A percentile compares a stretch with the other conserved stretches of the same genome.
phyloP scores from a whole-genome alignment of 2,329 filamentous ascomycete species.

The Aureobasidium sp. region DNA sequence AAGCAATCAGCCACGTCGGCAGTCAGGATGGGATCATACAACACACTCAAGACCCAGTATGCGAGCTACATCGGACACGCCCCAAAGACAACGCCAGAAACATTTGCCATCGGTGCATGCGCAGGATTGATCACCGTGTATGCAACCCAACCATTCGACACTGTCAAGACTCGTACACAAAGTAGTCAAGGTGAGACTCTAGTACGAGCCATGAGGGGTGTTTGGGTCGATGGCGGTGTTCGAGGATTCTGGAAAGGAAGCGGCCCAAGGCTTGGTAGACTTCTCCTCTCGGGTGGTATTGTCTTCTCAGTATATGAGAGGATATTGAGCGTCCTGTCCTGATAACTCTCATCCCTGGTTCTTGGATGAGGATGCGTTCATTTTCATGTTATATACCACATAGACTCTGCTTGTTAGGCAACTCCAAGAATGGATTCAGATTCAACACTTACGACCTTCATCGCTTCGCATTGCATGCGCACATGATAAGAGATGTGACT shows the following conservation, averaged over 20 bases:
- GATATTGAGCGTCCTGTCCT: slow-evolving; percentile 14
- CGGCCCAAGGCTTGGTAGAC: slow-evolving; percentile 70
- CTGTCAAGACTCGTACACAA: slow-evolving; percentile 36
- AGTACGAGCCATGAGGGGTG: slow-evolving; percentile 22
- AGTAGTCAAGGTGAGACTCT: slow-evolving; percentile 26
- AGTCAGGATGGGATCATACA: slow-evolving; percentile 45
- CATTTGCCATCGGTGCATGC: slow-evolving; percentile 25
- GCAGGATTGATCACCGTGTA: slow-evolving; percentile 34
- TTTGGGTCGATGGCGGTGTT: slow-evolving; percentile 66
- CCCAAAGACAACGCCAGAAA: slow-evolving; percentile 22
- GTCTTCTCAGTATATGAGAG: slow-evolving; percentile 80
- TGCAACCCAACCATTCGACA: slow-evolving; percentile 39
- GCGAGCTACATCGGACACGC: slow-evolving; percentile 21
- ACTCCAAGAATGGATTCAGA: neutral
- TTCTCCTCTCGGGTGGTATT: slow-evolving; percentile 90
- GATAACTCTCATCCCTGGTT: neutral
- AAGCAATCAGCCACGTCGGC: slow-evolving; percentile 45
- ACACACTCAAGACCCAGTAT: slow-evolving; percentile 36
- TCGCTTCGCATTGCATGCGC: no score
- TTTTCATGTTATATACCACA: neutral
- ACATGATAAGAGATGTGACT: no score
- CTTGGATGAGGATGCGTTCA: no score
- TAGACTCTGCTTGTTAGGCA: neutral
- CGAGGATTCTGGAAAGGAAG: slow-evolving; percentile 93
- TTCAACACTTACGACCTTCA: neutral